Base-by-base conservation (phyloP, 2,329 filamentous ascomycete genomes). In the Fusarium xyrophilum region DNA sequence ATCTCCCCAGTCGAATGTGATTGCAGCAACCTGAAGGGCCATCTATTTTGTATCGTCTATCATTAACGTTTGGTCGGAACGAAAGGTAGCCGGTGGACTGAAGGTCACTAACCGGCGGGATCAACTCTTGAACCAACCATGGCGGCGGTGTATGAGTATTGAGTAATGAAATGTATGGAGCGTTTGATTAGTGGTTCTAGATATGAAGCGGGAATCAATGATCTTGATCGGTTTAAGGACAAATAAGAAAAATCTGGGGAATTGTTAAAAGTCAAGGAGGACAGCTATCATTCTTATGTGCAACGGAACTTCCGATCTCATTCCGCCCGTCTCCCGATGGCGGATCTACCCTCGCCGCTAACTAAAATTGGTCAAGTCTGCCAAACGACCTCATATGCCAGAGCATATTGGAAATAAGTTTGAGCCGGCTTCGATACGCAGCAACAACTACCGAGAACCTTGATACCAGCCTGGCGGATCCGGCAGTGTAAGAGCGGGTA, bases 1-100 rank as follows among this genome's bases (percentile, higher is more conserved):
- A 0, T 60, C 55, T 13, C 55, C 57, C 57, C 57, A 60, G 11
- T 60, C 57, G 3, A 60, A 60, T 1, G 57, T 60, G 7, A 60
- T 30, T 12, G 57, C 35, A 6, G 42, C 11, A 19, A 60, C 17
- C 7, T 60, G 25, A 2, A 60, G 4, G 3, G 55, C 57, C 57
- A 12, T 60, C 43, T 46, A 3, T 21, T 28, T 43, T 17, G 8
- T 2, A 6, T 4, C 1, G 4, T 44, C 3, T 15, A 12, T 30
- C 6, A 30, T 12, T 4, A 21, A 3, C 7, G 5, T 12, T 12
- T 12, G 27, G 5, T 6, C 25, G 14, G 27, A 21, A 8, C 9
- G 5, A 30, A 21, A 12, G 19, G 43, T 9, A 28, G 27, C 2
- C 2, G 19, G 11, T 28, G 14, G 10, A 12, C 19, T 21, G 15